phyloP scores from a whole-genome alignment of 495 filamentous ascomycete genomes.

The Amorphotheca resinae region DNA sequence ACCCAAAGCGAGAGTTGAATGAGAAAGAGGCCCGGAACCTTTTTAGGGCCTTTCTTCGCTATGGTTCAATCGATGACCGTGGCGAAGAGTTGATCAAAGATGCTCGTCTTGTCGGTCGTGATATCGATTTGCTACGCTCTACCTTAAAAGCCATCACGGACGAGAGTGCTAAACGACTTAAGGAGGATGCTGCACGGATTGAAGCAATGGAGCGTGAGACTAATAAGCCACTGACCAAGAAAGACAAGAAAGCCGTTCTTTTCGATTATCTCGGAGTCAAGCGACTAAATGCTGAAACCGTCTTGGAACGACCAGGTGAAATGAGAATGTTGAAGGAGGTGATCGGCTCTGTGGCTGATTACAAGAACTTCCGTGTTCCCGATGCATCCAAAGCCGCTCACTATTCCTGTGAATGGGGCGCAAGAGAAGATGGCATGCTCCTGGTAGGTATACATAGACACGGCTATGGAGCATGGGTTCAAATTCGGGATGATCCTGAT shows the following conservation, averaged over 20 bases:
- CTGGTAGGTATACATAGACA: slow-evolving; percentile 84
- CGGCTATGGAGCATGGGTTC: slow-evolving; percentile 86
- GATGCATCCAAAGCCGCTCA: slow-evolving; percentile 79
- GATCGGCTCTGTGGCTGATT: slow-evolving; percentile 48
- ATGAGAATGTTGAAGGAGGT: slow-evolving; percentile 72
- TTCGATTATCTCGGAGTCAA: slow-evolving; percentile 89
- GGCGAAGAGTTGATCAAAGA: slow-evolving; percentile 76
- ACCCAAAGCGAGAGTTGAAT: slow-evolving; percentile 74
- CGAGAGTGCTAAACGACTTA: slow-evolving; percentile 53
- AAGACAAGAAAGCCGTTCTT: slow-evolving; percentile 89
- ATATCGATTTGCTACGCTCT: slow-evolving; percentile 40
- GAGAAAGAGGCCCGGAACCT: slow-evolving; percentile 89
- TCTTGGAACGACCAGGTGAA: slow-evolving; percentile 77
- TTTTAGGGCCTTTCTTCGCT: slow-evolving; percentile 74
- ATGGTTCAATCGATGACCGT: slow-evolving; percentile 75
- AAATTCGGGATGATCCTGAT: slow-evolving; percentile 85
- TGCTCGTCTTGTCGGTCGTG: slow-evolving; percentile 67
- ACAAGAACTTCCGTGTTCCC: slow-evolving; percentile 68
- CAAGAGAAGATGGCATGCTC: slow-evolving; percentile 93
- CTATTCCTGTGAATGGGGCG: slow-evolving; percentile 83
- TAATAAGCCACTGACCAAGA: slow-evolving; percentile 74
- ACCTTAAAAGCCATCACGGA: slow-evolving; percentile 58
- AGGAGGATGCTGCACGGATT: slow-evolving; percentile 50
- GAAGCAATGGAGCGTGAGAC: slow-evolving; percentile 50
- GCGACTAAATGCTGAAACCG: slow-evolving; percentile 87